Percentiles rank a stretch among this genome's conserved stretches.
Conservation (phyloP, 176 grass and related monocot species). For the Eremochloa ophiuroides region DNA sequence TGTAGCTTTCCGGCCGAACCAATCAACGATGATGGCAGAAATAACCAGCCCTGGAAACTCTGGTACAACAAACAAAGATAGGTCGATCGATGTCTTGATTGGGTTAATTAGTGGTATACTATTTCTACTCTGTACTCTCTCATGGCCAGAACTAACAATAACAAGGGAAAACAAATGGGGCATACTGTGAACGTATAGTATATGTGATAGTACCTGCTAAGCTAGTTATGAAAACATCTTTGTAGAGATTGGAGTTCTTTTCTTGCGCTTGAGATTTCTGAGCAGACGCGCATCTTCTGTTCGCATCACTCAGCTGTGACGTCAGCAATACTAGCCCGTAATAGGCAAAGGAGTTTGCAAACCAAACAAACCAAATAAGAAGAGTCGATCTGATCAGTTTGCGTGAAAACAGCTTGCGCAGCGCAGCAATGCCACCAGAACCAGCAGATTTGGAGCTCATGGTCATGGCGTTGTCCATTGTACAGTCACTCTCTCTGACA, state of each 20-base stretch:
- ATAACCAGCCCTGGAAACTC: slow-evolving; percentile 69
- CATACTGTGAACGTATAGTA: too few species aligned
- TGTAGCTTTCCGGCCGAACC: slow-evolving; percentile 58
- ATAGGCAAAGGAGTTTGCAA: slow-evolving; percentile 81
- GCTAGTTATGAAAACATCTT: slow-evolving; percentile 71
- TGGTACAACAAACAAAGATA: slow-evolving; percentile 13
- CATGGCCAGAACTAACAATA: too few species aligned
- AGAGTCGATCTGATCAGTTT: slow-evolving; percentile 67
- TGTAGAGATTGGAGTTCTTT: slow-evolving; percentile 45
- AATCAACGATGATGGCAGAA: slow-evolving; percentile 56
- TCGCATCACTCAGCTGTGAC: slow-evolving; percentile 46
- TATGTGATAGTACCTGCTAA: too few species aligned
- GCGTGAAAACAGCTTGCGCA: slow-evolving; percentile 49
- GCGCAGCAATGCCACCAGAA: slow-evolving; percentile 24
- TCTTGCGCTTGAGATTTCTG: not conserved
- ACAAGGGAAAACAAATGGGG: too few species aligned
- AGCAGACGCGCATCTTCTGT: slow-evolving; percentile 41
- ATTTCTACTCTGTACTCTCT: too few species aligned
- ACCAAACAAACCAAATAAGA: slow-evolving; percentile 80
- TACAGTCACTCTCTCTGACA: slow-evolving; percentile 13
- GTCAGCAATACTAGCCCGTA: slow-evolving; percentile 78
- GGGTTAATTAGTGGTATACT: not conserved
- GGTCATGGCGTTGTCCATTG: not conserved
- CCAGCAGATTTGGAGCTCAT: slow-evolving; percentile 14
- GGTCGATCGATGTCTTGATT: not conserved